Base-by-base conservation (phyloP, 345 rosid genomes). In the Sapria himalayana region DNA sequence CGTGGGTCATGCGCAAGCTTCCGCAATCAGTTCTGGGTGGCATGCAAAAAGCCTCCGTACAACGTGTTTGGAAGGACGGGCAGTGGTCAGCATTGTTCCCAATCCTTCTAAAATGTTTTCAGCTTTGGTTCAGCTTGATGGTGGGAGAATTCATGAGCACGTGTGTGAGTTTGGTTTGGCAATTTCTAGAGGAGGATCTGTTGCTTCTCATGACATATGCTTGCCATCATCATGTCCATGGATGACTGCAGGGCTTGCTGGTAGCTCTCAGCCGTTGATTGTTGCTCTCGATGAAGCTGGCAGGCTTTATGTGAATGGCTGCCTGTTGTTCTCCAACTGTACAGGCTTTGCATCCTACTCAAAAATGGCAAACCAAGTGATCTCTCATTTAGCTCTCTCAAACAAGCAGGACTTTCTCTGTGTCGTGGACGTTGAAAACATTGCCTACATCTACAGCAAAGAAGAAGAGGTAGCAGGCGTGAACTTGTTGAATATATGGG, bases 281-380 rank as follows among this genome's bases (percentile, higher is more conserved):
- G 76, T 72, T 70, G 98, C 94, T 41, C 81, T 82, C 45, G 93
- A 89, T 56, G 93, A 79, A 43, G 59, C 56, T 37, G 91, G 93
- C 35, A 72, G 75, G 72, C 68, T 89, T 49, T 71, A 69, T 54
- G 51, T 67, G 24, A 62, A 69, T 14, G 70, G 89, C 45, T 74
- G 60, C 68, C 49, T 64, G 36, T 43, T 79, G 21, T 89, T 80
- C 68, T 70, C 61, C 56, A 82, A 82, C 70, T 82, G 98, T 70
- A 64, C 72, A 64, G 76, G 80, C 59, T 79, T 82, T 69, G 64
- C 94, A 22, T 64, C 74, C 49, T 82, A 89, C 63, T 82, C 94
- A 22, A 85, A 72, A 59, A 43, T 70, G 25, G 68, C 61, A n/a
- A 69, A 78, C 56, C 72, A 63, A 50, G 69, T 61, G 42, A 69